Conservation (phyloP, 306 rosid species). For the Chamaecrista fasciculata region DNA sequence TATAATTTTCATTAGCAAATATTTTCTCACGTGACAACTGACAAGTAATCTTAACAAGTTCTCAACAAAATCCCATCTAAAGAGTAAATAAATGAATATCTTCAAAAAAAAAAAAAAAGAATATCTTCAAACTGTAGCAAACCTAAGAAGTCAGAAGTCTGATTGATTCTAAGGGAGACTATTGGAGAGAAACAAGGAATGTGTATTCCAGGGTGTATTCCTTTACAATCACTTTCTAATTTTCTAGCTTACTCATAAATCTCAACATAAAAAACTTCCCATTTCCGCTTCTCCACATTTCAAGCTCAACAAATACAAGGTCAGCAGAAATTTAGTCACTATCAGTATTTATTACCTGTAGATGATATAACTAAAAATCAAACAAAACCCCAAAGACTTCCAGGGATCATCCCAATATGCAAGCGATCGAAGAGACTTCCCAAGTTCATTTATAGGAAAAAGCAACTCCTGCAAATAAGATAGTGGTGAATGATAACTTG, state of each 20-base stretch:
- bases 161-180: background rate
- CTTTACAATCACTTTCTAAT: slow-evolving; percentile 2
- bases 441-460: slow-evolving; percentile 64
- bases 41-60: background rate
- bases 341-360: slow-evolving; percentile 60
- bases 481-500: slow-evolving; percentile 18
- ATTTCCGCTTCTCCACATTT: background rate
- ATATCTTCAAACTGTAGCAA: too few relatives aligned
- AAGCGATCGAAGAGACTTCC: slow-evolving; percentile 66
- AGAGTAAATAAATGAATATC: background rate
- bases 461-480: slow-evolving; percentile 80
- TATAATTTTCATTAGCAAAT: background rate
- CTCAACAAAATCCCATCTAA: background rate
- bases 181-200: background rate
- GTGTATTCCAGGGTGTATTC: background rate
- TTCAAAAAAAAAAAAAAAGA: too few relatives aligned
- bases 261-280: background rate
- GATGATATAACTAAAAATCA: slow-evolving; percentile 62
- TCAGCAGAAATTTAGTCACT: slow-evolving; percentile 19
- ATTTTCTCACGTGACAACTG: background rate
- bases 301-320: slow-evolving; percentile 8
- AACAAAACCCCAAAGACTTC: slow-evolving; percentile 73
- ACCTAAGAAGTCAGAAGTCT: too few relatives aligned
- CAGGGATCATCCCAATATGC: slow-evolving; percentile 84
- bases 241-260: slow-evolving; percentile 1